Base-by-base conservation (phyloP, 2,329 filamentous ascomycete species). In the Chaetomiaceae sp. region DNA sequence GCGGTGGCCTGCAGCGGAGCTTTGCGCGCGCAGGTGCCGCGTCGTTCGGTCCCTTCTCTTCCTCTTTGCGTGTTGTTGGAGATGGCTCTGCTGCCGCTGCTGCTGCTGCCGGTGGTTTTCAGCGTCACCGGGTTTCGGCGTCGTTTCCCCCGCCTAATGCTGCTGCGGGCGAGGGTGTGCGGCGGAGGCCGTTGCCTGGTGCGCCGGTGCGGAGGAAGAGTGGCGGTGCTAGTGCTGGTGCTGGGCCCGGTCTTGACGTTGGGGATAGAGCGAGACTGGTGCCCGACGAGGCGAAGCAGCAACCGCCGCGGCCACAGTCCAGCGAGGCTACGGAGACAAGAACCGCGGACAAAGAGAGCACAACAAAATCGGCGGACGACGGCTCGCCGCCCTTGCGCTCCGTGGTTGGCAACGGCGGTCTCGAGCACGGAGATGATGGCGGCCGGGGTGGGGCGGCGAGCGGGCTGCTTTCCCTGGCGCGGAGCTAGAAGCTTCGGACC, bases 401-500 rank as follows among this genome's bases (percentile, higher is more conserved):
- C 22, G 24, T 41, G 14, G 34, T 45, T 19, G 38, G 30, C n/a
- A 32, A 39, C 4, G 30, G 38, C 18, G 55, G 41, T 4, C 14
- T 39, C 15, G 58, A 55, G n/a, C 10, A 19, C 12, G 35, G 20
- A 2, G 44, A 44, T 17, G 33, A 69, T 47, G 74, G 70, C 10
- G 10, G 35, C 6, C 9, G 45, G 5, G 45, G 45, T 4, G 66
- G 70, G 36, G 76, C 75, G 8, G 75, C 71, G 11, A 73, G 71
- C 56, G 76, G 73, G 7, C 57, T 82, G 54, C 61, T 80, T 20
- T 58, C 60, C 30, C 49, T 63, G 39, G 63, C 67, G 18, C 60
- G 63, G 47, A 57, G 60, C 38, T 65, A 56, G 52, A 48, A 37
- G 38, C 44, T 46, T 30, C 34, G 29, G 44, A 49, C 38, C 1